Evolutionary conservation across 192 early-diverging fungal species (phyloP), one percentile per base, ranked within the genome.

Genomic region (Lunasporangiospora selenospora): DNA sequence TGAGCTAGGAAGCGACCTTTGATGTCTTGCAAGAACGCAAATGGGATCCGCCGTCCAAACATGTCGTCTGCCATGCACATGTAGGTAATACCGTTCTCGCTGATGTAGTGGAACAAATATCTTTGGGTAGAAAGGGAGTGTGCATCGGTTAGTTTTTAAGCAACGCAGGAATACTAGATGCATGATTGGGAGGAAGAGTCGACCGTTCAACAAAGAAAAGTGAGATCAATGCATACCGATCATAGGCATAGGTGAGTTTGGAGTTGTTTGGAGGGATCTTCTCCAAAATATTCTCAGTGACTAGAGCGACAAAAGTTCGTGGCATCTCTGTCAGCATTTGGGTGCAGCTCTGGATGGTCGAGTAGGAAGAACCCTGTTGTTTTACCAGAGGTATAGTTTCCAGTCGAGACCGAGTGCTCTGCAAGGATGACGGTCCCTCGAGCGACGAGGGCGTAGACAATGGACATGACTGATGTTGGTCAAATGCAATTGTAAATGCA

Each of bases 211-310:
- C 21, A 26, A 39, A 30, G n/a, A 15, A 9, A 23, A 18, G 19
- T 10, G 26, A 76, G 21, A 8, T 4, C 1, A n/a, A 15, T 57
- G 26, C 49, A 42, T 77, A 85, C 83, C 82, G 50, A 73, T 95
- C 93, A 73, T 93, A 93, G 13, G 92, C 89, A 63, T 92, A 95
- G 5, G 93, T 92, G 49, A 95, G 77, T 66, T 93, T 92, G 18
- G 89, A 89, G 67, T 95, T 88, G 58, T 89, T 90, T 18, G 91
- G 87, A 9, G 92, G 91, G 21, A 95, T 89, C 60, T 92, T 91
- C 34, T 90, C 88, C 16, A 94, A 78, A 50, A 95, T 93, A 32
- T 86, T 87, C 56, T 92, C 87, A 21, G 88, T 90, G 43, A 92
- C 85, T 77, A 51, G 43, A n/a, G 18, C 8, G n/a, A n/a, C n/a